Conservation (phyloP, 441 rosid genomes). For the Jatropha podagrica region DNA sequence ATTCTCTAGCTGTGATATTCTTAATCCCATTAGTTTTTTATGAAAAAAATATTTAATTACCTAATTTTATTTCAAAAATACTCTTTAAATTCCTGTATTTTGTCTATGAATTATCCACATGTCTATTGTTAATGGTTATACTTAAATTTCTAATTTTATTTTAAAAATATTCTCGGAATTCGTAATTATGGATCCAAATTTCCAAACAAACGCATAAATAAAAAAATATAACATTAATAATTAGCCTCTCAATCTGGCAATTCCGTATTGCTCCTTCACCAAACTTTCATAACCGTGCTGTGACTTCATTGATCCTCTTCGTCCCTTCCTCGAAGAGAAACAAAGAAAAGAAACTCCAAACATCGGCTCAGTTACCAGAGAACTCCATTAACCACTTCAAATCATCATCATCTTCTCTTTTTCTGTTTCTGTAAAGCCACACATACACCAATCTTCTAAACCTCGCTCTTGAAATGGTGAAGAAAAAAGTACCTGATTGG, state of each 20-base stretch:
- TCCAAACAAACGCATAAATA: too few relatives aligned
- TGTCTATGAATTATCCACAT: too few relatives aligned
- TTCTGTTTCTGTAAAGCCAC: neutral
- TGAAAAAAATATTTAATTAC: too few relatives aligned
- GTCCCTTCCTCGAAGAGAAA: constrained; percentile 5
- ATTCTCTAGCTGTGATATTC: too few relatives aligned
- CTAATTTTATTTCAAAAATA: too few relatives aligned
- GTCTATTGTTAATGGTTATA: too few relatives aligned
- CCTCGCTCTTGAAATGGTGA: constrained; percentile 47
- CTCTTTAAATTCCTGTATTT: too few relatives aligned
- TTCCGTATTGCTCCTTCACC: neutral
- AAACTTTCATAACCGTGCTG: neutral
- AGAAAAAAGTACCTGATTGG: constrained; percentile 95
- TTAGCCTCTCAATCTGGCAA: neutral
- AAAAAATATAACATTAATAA: too few relatives aligned
- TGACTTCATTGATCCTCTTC: neutral
- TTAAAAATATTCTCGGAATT: too few relatives aligned
- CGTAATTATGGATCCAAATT: too few relatives aligned
- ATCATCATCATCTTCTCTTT: neutral
- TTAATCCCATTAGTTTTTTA: too few relatives aligned
- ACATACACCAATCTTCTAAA: neutral
- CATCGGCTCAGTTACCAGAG: neutral
- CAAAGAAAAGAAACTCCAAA: neutral
- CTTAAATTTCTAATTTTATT: too few relatives aligned
- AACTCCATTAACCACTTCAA: neutral